Conservation (phyloP, 2,329 filamentous ascomycete genomes). For the Beauveria pseudobassiana region DNA sequence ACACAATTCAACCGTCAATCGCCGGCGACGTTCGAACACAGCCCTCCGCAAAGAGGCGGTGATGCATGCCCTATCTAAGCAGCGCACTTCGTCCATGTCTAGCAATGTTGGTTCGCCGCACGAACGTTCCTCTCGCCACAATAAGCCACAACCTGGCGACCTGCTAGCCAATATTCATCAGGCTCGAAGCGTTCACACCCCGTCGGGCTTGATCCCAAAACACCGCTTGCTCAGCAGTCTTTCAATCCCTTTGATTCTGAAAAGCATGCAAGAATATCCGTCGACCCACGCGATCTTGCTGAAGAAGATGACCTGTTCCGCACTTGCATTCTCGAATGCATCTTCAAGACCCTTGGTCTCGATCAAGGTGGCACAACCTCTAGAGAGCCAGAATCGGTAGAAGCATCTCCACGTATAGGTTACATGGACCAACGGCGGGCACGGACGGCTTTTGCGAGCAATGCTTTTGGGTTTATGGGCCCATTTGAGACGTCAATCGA, state of each 20-base stretch:
- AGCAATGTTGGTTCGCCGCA: slow-evolving; percentile 32
- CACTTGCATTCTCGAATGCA: slow-evolving; percentile 85
- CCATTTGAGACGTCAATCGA: slow-evolving; percentile 68
- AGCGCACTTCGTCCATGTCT: slow-evolving; percentile 36
- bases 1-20: slow-evolving; percentile 66
- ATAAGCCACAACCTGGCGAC: slow-evolving; percentile 64
- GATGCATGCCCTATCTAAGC: slow-evolving; percentile 55
- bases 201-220: slow-evolving; percentile 22
- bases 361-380: slow-evolving; percentile 59
- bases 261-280: slow-evolving; percentile 38
- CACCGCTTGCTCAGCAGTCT: slow-evolving; percentile 41
- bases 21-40: slow-evolving; percentile 64
- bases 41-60: slow-evolving; percentile 73
- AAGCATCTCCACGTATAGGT: slow-evolving; percentile 76
- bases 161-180: slow-evolving; percentile 71
- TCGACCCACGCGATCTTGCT: slow-evolving; percentile 69
- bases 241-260: slow-evolving; percentile 52
- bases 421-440: slow-evolving; percentile 77
- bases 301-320: slow-evolving; percentile 88
- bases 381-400: slow-evolving; percentile 65
- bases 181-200: slow-evolving; percentile 50
- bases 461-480: slow-evolving; percentile 88
- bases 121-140: slow-evolving; percentile 33
- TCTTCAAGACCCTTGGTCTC: slow-evolving; percentile 88
- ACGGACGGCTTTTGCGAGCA: slow-evolving; percentile 61